Percentiles rank a stretch among this genome's conserved stretches.
Conservation (phyloP, 768 basidiomycete species). For the Pisolithus microcarpus region DNA sequence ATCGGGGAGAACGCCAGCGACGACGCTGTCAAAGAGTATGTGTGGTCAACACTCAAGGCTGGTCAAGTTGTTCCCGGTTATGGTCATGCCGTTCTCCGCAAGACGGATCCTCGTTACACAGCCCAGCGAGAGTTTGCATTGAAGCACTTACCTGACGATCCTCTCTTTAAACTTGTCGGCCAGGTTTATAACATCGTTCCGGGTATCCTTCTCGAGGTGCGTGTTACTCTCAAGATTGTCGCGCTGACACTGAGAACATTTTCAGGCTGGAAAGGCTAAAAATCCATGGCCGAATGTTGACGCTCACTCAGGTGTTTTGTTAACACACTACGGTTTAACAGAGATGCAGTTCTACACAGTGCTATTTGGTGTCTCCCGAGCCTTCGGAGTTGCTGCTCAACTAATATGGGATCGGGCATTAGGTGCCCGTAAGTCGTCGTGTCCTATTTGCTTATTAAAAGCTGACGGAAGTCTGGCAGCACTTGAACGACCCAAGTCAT, state of each 20-base stretch:
- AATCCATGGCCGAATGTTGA: conserved; percentile 98
- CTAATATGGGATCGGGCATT: conserved; percentile 91
- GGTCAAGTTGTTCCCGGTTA: conserved; percentile 95
- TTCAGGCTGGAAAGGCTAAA: conserved; percentile 82
- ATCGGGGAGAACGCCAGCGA: conserved; percentile 83
- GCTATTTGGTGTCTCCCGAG: conserved; percentile 93
- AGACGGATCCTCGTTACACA: conserved; percentile 89
- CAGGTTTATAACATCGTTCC: conserved; percentile 87
- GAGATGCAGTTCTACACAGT: conserved; percentile 98
- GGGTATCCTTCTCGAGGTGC: conserved; percentile 77
- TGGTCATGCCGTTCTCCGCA: conserved; percentile 79
- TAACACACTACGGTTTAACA: conserved; percentile 78
- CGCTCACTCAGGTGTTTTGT: conserved; percentile 87
- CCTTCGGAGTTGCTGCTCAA: conserved; percentile 83
- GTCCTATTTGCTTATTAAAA: not conserved
- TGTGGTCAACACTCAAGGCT: conserved; percentile 88
- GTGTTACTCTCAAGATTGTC: conserved; percentile 3
- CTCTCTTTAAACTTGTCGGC: conserved; percentile 90
- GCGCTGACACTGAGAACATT: not conserved
- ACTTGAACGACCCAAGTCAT: conserved; percentile 88
- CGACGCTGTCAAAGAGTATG: conserved; percentile 85
- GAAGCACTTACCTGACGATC: conserved; percentile 79
- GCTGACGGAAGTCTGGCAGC: conserved; percentile 32
- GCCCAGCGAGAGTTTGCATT: conserved; percentile 87
- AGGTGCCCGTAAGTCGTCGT: conserved; percentile 68